phyloP scores from a whole-genome alignment of 225 moss, liverwort and hornwort species.

The Takakia lepidozioides region DNA sequence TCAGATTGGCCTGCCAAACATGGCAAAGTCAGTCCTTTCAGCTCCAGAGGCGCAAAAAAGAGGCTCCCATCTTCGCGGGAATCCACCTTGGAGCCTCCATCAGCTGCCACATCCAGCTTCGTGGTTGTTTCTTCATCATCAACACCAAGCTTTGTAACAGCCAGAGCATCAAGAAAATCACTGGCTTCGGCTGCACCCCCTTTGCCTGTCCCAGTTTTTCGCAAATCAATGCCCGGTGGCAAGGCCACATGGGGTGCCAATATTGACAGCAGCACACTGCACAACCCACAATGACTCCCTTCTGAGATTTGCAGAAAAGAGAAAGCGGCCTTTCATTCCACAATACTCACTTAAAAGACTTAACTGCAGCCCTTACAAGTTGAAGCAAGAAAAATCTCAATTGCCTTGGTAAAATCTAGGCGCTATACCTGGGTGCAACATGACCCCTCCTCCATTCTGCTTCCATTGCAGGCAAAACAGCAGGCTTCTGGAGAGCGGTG shows the following conservation, averaged over 20 bases:
- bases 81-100: slow-evolving; percentile 52
- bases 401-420: too few relatives aligned
- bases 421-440: slow-evolving; percentile 67
- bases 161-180: slow-evolving; percentile 21
- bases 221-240: slow-evolving; percentile 71
- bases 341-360: too few relatives aligned
- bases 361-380: too few relatives aligned
- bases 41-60: slow-evolving; percentile 68
- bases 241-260: slow-evolving; percentile 78
- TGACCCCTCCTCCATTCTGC: slow-evolving; percentile 88
- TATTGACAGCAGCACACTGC: slow-evolving; percentile 92
- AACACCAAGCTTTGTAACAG: slow-evolving; percentile 29
- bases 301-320: too few relatives aligned
- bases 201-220: slow-evolving; percentile 41
- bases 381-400: too few relatives aligned
- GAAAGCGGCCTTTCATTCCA: too few relatives aligned
- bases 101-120: slow-evolving; percentile 31
- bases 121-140: slow-evolving; percentile 45
- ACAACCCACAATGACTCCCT: too few relatives aligned
- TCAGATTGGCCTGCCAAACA: slow-evolving; percentile 56
- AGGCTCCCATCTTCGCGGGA: slow-evolving; percentile 52
- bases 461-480: slow-evolving; percentile 86
- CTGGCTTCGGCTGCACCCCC: slow-evolving; percentile 28
- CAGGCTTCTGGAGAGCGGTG: slow-evolving; percentile 72
- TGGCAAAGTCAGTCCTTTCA: slow-evolving; percentile 59